These are phyloP conservation scores for Patellaria atrata DNA, from an alignment of 495 filamentous ascomycete species.

Conservation along the genomic window DNA sequence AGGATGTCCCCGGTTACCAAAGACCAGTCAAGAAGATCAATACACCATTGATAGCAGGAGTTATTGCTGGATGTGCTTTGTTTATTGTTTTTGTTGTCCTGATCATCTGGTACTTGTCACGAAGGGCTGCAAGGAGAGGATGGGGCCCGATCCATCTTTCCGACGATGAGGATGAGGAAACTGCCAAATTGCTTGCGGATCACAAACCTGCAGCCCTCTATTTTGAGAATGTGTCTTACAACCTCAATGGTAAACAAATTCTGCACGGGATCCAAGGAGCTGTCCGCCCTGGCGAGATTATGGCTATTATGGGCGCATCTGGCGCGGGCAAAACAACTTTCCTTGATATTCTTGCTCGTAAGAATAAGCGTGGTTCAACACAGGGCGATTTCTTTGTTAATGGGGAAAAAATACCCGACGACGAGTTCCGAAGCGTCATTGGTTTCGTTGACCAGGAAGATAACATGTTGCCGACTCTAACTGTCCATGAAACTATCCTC, in stretches of 20 bases:
- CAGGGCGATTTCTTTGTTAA: constrained; percentile 85
- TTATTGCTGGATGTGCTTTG: constrained; percentile 74
- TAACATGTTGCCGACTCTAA: constrained; percentile 91
- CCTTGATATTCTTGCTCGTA: constrained; percentile 87
- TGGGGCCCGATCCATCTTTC: constrained; percentile 62
- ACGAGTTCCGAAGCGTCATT: constrained; percentile 78
- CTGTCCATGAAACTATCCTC: constrained; percentile 94
- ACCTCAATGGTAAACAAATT: constrained; percentile 76
- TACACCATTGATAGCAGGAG: constrained; percentile 85
- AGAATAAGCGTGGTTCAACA: constrained; percentile 82
- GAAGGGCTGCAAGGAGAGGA: constrained; percentile 45
- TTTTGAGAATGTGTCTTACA: constrained; percentile 80
- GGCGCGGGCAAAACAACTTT: constrained; percentile 97
- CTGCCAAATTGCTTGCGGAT: constrained; percentile 68
- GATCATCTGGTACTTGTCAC: constrained; percentile 75
- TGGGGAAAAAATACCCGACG: constrained; percentile 73
- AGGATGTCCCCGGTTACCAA: constrained; percentile 81
- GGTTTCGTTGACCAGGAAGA: constrained; percentile 98
- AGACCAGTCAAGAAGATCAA: constrained; percentile 90
- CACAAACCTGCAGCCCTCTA: constrained; percentile 81
- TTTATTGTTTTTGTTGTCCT: constrained; percentile 80
- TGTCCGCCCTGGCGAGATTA: constrained; percentile 77
- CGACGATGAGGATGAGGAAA: constrained; percentile 84
- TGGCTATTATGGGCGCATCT: constrained; percentile 96
- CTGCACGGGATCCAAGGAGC: constrained; percentile 66